Base-by-base conservation (phyloP, 2,329 filamentous ascomycete species). In the Fusarium verrucosum region DNA sequence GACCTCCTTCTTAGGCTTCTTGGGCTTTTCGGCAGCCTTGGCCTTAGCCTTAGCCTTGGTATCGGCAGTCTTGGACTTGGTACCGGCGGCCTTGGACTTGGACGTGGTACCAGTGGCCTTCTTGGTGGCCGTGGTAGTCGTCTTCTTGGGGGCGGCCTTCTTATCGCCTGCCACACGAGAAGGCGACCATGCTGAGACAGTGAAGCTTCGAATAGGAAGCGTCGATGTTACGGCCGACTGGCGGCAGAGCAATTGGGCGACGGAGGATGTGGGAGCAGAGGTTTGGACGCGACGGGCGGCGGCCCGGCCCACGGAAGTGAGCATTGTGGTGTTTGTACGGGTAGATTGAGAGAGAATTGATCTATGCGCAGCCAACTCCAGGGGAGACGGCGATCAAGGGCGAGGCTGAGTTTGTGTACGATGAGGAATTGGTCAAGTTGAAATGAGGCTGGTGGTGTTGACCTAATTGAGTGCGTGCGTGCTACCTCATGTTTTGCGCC, bases 271-370 rank as follows among this genome's bases (percentile, higher is more conserved):
- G 58, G 57, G 68, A 66, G 63, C 62, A 70, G 64, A 55, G n/a
- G 66, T 58, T 43, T 72, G 65, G 49, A 73, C 67, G 65, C 78
- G 79, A 70, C 74, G 75, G 58, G 75, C 72, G 50, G 77, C 76
- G 50, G 73, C 75, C 63, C 79, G 76, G 62, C 76, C 76, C 62
- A 82, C 71, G 26, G 76, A 73, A 47, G 76, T 77, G 61, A 83
- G 71, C 81, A 83, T 83, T 55, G 58, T 68, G 58, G 33, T 26
- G 19, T 30, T 16, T 32, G 32, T 14, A 37, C 22, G 17, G 13
- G 22, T 33, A 37, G 44, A 6, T 23, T 26, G 32, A 19, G 22
- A 25, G 28, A 14, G 14, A 28, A 35, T 37, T 38, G 40, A 44
- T 28, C 28, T 50, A 26, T 36, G 42, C 43, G 36, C 40, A 32